Percentiles rank a stretch among this genome's conserved stretches.
Evolutionary conservation across 306 rosid species (phyloP).

Genomic region (Vicia villosa): DNA sequence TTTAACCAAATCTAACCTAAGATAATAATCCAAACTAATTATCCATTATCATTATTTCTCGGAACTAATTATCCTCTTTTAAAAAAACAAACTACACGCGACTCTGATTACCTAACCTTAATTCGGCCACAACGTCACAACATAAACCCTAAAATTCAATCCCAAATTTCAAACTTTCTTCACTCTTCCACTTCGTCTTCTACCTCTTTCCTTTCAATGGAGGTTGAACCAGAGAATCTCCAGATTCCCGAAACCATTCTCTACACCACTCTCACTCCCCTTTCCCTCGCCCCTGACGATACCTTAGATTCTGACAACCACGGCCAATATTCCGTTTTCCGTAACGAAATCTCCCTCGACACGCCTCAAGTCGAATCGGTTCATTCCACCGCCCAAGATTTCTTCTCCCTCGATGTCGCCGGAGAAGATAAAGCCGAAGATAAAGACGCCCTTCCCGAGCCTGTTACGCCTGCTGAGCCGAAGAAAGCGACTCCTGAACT

Average conservation of each 20-base stretch:
- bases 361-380: slow-evolving; percentile 42
- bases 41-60: neutral
- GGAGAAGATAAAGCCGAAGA: slow-evolving; percentile 45
- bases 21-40: too few relatives aligned
- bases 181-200: neutral
- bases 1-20: too few relatives aligned
- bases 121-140: neutral
- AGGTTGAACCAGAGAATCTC: slow-evolving; percentile 23
- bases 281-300: slow-evolving; percentile 36
- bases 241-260: slow-evolving; percentile 38
- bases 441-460: slow-evolving; percentile 26
- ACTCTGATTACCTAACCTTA: neutral
- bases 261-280: slow-evolving; percentile 65
- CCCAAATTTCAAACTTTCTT: neutral
- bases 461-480: slow-evolving; percentile 33
- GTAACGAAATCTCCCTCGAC: slow-evolving; percentile 67
- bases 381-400: slow-evolving; percentile 50
- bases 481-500: slow-evolving; percentile 49
- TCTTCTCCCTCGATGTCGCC: slow-evolving; percentile 72
- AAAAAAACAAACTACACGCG: too few relatives aligned
- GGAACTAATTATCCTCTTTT: neutral
- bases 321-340: slow-evolving; percentile 63
- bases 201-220: slow-evolving; percentile 40
- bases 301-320: slow-evolving; percentile 42
- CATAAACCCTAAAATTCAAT: slow-evolving; percentile 39